phyloP scores from a whole-genome alignment of 768 basidiomycete genomes.

The Russula emetica region DNA sequence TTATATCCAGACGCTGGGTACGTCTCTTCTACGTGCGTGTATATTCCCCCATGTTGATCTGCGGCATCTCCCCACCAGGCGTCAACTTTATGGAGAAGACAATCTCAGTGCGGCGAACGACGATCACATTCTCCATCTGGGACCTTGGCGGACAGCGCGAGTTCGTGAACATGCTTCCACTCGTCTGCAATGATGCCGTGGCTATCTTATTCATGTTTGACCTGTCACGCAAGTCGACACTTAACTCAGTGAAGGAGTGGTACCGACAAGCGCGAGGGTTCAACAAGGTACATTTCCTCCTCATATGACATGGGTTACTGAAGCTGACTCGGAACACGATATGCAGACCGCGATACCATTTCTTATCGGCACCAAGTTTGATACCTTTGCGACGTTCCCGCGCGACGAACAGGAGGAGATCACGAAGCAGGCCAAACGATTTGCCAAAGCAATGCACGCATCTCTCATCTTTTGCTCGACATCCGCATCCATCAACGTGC shows the following conservation, averaged over 20 bases:
- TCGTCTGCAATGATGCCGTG: conserved; percentile 99
- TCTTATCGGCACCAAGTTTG: conserved; percentile 97
- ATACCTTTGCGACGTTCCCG: conserved; percentile 93
- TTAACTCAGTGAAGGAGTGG: conserved; percentile 99
- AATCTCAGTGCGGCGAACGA: conserved; percentile 94
- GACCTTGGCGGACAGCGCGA: conserved; percentile 96
- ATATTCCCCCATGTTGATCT: conserved; percentile 11
- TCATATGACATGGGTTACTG: neutral
- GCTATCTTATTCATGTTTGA: conserved; percentile 99
- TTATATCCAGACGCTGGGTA: conserved; percentile 98
- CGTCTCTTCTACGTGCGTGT: conserved; percentile 32
- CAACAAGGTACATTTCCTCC: conserved; percentile 72
- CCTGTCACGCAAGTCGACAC: conserved; percentile 91
- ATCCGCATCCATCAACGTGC: conserved; percentile 97
- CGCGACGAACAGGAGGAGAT: conserved; percentile 99
- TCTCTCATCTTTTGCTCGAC: conserved; percentile 99
- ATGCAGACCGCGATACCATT: conserved; percentile 94
- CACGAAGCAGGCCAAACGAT: conserved; percentile 98
- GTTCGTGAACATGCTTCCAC: conserved; percentile 98
- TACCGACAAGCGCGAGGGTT: conserved; percentile 98
- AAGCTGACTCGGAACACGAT: conserved; percentile 9
- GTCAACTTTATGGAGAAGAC: conserved; percentile 99
- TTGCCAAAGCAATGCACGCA: conserved; percentile 98
- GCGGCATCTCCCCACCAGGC: conserved; percentile 42
- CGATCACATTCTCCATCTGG: conserved; percentile 99